Evolutionary conservation across 768 basidiomycete species (phyloP).

Genomic region (Lentinus tigrinus): DNA sequence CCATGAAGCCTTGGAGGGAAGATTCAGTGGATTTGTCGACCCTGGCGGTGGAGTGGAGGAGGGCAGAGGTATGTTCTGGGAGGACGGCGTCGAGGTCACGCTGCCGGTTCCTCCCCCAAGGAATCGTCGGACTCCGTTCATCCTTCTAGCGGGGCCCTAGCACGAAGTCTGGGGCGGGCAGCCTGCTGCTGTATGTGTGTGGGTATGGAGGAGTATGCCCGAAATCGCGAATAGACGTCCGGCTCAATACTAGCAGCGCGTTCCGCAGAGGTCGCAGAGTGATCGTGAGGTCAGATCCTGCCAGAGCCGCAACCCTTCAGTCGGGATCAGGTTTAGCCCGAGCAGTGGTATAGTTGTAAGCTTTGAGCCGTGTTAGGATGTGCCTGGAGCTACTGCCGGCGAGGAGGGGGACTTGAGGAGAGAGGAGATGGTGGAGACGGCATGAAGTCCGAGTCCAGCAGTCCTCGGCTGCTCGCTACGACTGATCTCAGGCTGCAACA

Average conservation of each 20-base stretch:
- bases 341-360: background rate
- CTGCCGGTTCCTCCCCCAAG: conserved; percentile 42
- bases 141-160: conserved; percentile 24
- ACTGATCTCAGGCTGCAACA: conserved; percentile 1
- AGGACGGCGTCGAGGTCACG: conserved; percentile 8
- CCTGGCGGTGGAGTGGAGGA: conserved; percentile 22
- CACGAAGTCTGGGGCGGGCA: background rate
- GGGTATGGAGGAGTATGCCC: background rate
- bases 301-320: conserved; percentile 5
- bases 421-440: background rate
- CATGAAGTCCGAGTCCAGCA: conserved; percentile 5
- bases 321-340: background rate
- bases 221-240: background rate
- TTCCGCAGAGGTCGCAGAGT: background rate
- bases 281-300: conserved; percentile 10
- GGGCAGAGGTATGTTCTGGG: conserved; percentile 13
- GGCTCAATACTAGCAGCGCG: background rate
- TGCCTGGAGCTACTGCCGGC: background rate
- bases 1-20: conserved; percentile 40
- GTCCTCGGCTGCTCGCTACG: conserved; percentile 5
- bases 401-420: background rate
- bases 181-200: conserved; percentile 15
- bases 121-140: conserved; percentile 75
- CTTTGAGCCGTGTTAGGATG: background rate
- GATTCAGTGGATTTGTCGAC: conserved; percentile 24